Conservation (phyloP, 139 green algal genomes). For the Chlamydomonas sp. region DNA sequence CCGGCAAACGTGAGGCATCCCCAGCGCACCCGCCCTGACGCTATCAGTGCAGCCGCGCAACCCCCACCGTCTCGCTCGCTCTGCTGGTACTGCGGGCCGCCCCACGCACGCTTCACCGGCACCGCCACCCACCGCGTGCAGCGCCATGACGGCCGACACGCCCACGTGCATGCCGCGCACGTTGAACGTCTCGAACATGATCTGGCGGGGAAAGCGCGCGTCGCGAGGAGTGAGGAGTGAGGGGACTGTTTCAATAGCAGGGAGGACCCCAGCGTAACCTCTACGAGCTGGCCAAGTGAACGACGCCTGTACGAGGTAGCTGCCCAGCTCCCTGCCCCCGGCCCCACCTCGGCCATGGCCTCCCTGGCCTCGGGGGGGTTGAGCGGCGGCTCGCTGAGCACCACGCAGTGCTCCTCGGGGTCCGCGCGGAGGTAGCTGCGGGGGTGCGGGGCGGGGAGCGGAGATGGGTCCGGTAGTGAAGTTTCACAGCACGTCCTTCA, state of each 20-base stretch:
- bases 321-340: neutral
- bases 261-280: too few relatives aligned
- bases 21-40: too few relatives aligned
- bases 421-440: conserved; percentile 67
- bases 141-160: conserved; percentile 66
- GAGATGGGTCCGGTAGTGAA: neutral
- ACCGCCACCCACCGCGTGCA: conserved; percentile 53
- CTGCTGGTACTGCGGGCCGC: too few relatives aligned
- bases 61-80: too few relatives aligned
- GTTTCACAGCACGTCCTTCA: too few relatives aligned
- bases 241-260: too few relatives aligned
- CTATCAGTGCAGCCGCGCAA: too few relatives aligned
- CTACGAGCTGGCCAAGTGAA: too few relatives aligned
- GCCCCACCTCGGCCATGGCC: conserved; percentile 68
- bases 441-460: neutral
- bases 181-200: conserved; percentile 92
- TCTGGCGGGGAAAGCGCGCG: conserved; percentile 3
- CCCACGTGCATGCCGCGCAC: conserved; percentile 84
- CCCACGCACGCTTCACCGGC: neutral
- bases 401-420: conserved; percentile 80
- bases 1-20: too few relatives aligned
- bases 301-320: too few relatives aligned
- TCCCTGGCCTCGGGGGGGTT: conserved; percentile 86
- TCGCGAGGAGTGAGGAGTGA: too few relatives aligned
- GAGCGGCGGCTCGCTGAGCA: conserved; percentile 86